A percentile compares a stretch with the other conserved stretches of the same genome.
These are phyloP conservation scores for Areca catechu DNA, from an alignment of 176 grass and related monocot genomes.

Conservation along the genomic window DNA sequence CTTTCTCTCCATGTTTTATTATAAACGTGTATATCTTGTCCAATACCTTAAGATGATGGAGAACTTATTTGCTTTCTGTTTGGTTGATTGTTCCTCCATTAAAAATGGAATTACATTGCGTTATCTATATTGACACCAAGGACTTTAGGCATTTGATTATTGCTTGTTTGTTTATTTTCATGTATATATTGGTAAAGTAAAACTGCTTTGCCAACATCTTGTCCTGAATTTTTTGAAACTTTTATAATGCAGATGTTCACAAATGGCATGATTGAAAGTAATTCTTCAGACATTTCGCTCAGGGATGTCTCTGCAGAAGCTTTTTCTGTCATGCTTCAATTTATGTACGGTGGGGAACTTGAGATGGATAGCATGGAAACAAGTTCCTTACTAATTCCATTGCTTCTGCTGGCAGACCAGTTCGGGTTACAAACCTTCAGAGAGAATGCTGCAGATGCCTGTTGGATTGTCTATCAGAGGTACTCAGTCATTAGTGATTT, in stretches of 20 bases:
- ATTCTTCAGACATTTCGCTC: constrained; percentile 44
- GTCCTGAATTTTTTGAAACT: too few relatives aligned
- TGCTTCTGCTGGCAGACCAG: constrained; percentile 79
- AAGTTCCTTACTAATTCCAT: constrained; percentile 37
- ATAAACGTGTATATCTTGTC: too few relatives aligned
- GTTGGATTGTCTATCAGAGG: constrained; percentile 77
- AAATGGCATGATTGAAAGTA: constrained; percentile 96
- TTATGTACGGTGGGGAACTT: constrained; percentile 76
- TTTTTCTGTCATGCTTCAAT: constrained; percentile 65
- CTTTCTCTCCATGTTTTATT: neutral
- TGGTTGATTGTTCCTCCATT: too few relatives aligned
- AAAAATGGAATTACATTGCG: too few relatives aligned
- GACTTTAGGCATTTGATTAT: too few relatives aligned
- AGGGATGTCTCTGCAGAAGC: constrained; percentile 57
- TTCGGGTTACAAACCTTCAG: constrained; percentile 74
- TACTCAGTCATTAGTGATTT: constrained; percentile 13
- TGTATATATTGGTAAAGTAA: too few relatives aligned
- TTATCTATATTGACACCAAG: too few relatives aligned
- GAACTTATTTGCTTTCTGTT: too few relatives aligned
- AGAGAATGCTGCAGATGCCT: constrained; percentile 76
- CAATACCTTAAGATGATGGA: too few relatives aligned
- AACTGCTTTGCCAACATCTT: too few relatives aligned
- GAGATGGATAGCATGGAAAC: constrained; percentile 34
- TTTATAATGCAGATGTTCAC: constrained; percentile 73
- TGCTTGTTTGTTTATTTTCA: neutral